A percentile compares a stretch with the other conserved stretches of the same genome.
These are phyloP conservation scores for Aspergillus felis DNA, from an alignment of 2,329 filamentous ascomycete species.

Conservation along the genomic window DNA sequence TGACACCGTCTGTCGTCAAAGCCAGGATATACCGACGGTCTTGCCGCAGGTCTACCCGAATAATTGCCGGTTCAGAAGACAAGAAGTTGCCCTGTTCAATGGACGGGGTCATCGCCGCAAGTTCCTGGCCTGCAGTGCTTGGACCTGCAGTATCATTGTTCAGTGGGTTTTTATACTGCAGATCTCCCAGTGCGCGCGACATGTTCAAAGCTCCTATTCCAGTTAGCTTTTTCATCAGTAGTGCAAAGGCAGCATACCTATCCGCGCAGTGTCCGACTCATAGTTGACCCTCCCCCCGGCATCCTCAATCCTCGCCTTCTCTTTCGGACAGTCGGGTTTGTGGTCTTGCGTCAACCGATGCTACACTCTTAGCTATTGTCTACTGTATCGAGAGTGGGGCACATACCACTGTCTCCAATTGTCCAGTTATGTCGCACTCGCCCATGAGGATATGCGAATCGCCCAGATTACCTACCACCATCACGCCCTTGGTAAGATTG, in stretches of 20 bases:
- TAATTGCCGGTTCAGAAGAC: conserved; percentile 1
- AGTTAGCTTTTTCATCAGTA: background rate
- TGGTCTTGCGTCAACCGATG: conserved; percentile 2
- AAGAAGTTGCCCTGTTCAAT: background rate
- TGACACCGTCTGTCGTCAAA: conserved; percentile 8
- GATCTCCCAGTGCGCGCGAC: conserved; percentile 9
- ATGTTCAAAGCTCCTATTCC: conserved; percentile 7
- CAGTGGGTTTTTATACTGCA: conserved; percentile 6
- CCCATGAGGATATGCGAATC: conserved; percentile 3
- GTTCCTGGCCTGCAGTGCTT: background rate
- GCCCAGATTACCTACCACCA: conserved; percentile 8
- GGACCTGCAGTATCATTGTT: conserved; percentile 1
- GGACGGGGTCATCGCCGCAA: background rate
- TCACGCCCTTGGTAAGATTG: conserved; percentile 1
- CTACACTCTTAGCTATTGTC: background rate
- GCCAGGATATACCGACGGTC: conserved; percentile 4
- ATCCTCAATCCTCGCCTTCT: conserved; percentile 6
- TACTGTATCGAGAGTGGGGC: background rate
- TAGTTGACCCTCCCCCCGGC: conserved; percentile 3
- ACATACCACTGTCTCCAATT: background rate
- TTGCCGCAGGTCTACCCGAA: background rate
- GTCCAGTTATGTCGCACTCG: background rate
- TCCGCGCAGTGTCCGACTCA: background rate
- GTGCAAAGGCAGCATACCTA: background rate
- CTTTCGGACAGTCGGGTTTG: conserved; percentile 1